Base-by-base conservation (phyloP, 345 rosid species). In the Salix brachista region DNA sequence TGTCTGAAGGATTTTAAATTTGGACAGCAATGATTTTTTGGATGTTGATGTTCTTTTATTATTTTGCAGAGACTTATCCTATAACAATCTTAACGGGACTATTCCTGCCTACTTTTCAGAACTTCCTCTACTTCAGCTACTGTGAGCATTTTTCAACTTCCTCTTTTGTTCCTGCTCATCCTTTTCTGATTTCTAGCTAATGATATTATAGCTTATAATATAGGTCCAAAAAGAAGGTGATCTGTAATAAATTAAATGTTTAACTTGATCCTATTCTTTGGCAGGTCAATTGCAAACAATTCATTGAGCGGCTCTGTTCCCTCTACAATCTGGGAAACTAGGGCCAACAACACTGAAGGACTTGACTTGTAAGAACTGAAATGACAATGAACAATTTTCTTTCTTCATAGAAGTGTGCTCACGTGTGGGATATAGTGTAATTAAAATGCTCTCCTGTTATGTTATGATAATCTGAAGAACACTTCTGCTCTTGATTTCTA, bases 211-310 rank as follows among this genome's bases (percentile, higher is more conserved):
- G 6, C 67, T 48, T 69, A 48, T 56, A 48, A 37, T 6, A 37
- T 9, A 41, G 28, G 12, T 60, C 36, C 13, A 16, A 74, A 75
- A 50, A 12, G 42, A 17, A 14, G 42, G 28, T 3, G 23, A 41
- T 18, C 26, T 16, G 26, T 21, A 32, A 46, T 21, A 11, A 60
- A 26, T 52, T 66, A 26, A 65, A 64, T 70, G 61, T 8, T 81
- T 72, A 66, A 75, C 48, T 61, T 68, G 66, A 72, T 75, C 76
- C 72, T 76, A 75, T 69, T 67, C 67, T 65, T 72, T 87, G 77
- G 78, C 96, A 96, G 99, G 91, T 87, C 84, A 25, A 80, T 96
- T 69, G 96, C 96, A 76, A 91, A 92, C 81, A 96, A 96, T 84
- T 82, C 80, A 70, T 79, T 96, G 80, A 84, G 26, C 77, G 98